Base-by-base conservation (phyloP, 2,329 filamentous ascomycete species). In the Colletotrichum tanaceti region DNA sequence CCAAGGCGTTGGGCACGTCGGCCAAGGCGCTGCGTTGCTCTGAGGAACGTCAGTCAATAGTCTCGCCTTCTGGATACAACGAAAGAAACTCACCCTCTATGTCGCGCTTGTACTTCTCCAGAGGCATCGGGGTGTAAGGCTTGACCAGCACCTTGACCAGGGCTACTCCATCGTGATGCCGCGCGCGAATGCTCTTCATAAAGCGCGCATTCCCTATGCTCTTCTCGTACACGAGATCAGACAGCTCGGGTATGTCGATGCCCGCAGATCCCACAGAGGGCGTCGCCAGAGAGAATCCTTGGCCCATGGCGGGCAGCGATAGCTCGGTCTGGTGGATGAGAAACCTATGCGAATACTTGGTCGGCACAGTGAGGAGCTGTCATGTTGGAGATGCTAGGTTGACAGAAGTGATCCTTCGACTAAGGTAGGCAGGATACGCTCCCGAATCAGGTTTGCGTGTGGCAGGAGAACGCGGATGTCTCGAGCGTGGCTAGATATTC, bases 101-200 rank as follows among this genome's bases (percentile, higher is more conserved):
- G 72, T 89, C 87, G 75, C 89, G 89, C 75, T 92, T 91, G 81
- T 97, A 97, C 71, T 89, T 83, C 71, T 91, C 90, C 71, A 98
- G 86, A 70, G 93, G 89, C 82, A 97, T 91, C 71, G 90, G 89
- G 32, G 91, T 86, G 77, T 94, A 97, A 3, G 94, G 94, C 80
- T 99, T 99, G 79, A 97, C 93, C 65, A 97, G 91, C 38, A 97
- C 91, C 81, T 98, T 98, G 77, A 97, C 94, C 64, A 98, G 90
- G 20, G 97, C 94, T 47, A 98, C 85, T 63, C 96, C 95, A 83
- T 97, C 92, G 75, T 92, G 91, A 77, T 97, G 93, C 58, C 94
- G 88, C 28, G 95, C 96, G 72, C 95, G 90, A 72, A 98, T 94
- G 72, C 93, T 96, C 81, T 98, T 98, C 91, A 99, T 96, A 75